Evolutionary conservation across 164 flowering plant genomes (phyloP).

Genomic region (Stephania yunnanensis): DNA sequence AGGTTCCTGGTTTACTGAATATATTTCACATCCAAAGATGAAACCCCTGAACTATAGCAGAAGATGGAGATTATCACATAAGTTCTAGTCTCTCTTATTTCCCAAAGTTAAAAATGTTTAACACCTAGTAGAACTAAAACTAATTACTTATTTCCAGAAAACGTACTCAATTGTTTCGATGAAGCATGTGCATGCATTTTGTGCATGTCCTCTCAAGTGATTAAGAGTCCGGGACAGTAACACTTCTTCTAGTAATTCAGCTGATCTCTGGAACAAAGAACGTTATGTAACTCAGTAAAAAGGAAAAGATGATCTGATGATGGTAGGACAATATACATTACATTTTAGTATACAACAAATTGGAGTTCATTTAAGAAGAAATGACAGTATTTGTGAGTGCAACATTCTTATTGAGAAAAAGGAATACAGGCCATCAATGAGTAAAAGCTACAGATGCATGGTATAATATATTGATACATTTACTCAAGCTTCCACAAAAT

Average conservation of each 20-base stretch:
- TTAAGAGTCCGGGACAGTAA: slow-evolving; percentile 71
- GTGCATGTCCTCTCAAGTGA: slow-evolving; percentile 41
- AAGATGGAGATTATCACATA: neutral
- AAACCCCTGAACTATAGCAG: neutral
- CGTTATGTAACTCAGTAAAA: slow-evolving; percentile 4
- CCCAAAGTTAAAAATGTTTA: neutral
- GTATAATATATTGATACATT: neutral
- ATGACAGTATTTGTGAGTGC: neutral
- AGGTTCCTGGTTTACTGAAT: neutral
- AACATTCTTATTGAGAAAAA: neutral
- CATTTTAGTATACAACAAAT: neutral
- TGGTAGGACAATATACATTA: neutral
- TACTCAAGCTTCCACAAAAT: neutral
- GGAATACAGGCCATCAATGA: neutral
- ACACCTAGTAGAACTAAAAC: neutral
- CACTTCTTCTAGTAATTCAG: slow-evolving; percentile 91
- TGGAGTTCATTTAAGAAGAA: neutral
- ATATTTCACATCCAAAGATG: neutral
- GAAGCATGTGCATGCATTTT: slow-evolving; percentile 62
- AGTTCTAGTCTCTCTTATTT: neutral
- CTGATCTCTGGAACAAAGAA: slow-evolving; percentile 54
- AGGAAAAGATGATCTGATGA: neutral
- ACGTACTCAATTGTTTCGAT: slow-evolving; percentile 79
- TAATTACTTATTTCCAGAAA: slow-evolving; percentile 6
- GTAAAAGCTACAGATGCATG: neutral